A percentile compares a stretch with the other conserved stretches of the same genome.
Conservation (phyloP, 345 rosid genomes). For the Salix viminalis region DNA sequence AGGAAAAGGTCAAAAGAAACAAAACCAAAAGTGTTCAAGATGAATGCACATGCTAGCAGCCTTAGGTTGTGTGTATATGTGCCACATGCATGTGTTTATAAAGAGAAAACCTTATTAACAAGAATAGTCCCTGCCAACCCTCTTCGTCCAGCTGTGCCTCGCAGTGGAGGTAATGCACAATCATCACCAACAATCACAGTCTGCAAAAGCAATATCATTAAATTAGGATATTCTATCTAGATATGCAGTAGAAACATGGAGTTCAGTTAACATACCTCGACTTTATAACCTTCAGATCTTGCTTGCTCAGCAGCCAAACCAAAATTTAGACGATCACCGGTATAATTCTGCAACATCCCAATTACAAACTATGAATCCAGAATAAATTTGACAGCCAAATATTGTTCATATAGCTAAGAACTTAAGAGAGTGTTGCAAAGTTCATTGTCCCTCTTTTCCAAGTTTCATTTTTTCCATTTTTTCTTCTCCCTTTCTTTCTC, state of each 20-base stretch:
- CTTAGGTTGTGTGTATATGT: not conserved
- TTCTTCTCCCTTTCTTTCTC: not conserved
- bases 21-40: not conserved
- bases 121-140: conserved; percentile 96
- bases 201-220: conserved; percentile 37
- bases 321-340: conserved; percentile 94
- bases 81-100: not conserved
- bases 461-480: not conserved
- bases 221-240: not conserved
- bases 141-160: conserved; percentile 86
- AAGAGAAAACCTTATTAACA: conserved; percentile 66
- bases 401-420: not conserved
- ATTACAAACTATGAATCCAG: conserved; percentile 15
- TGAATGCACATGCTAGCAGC: not conserved
- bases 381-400: conserved; percentile 1
- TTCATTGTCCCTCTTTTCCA: not conserved
- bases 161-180: conserved; percentile 92
- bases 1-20: not conserved
- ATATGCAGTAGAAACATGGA: not conserved
- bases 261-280: conserved; percentile 54
- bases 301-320: conserved; percentile 99
- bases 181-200: conserved; percentile 93
- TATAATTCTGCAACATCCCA: conserved; percentile 67
- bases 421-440: not conserved
- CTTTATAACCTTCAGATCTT: conserved; percentile 90